These are phyloP conservation scores for Phytophthora meadii DNA, from an alignment of 352 stramenopile genomes.

Conservation along the genomic window DNA sequence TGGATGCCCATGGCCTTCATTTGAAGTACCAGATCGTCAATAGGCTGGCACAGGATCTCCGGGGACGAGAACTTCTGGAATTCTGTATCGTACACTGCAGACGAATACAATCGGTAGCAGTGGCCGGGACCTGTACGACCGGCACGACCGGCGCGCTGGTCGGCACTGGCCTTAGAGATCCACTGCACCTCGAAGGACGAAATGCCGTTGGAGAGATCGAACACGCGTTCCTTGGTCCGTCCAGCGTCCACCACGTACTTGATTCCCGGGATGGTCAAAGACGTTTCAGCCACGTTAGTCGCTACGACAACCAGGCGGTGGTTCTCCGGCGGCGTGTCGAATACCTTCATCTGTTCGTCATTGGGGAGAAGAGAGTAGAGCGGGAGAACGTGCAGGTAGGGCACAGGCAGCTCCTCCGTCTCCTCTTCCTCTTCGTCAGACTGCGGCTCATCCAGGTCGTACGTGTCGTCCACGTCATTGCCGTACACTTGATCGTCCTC, in stretches of 20 bases:
- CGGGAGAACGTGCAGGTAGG: slow-evolving; percentile 93
- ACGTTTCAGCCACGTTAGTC: slow-evolving; percentile 99
- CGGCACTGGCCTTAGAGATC: slow-evolving; percentile 87
- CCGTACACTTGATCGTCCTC: slow-evolving; percentile 74
- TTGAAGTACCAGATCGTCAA: slow-evolving; percentile 96
- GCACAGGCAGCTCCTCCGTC: slow-evolving; percentile 69
- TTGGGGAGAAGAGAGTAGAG: slow-evolving; percentile 97
- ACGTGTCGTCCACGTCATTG: slow-evolving; percentile 53
- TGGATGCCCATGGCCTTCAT: slow-evolving; percentile 99
- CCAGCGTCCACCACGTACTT: slow-evolving; percentile 98
- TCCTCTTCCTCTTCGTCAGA: slow-evolving; percentile 72
- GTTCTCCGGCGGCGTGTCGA: slow-evolving; percentile 87
- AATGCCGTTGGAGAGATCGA: slow-evolving; percentile 91
- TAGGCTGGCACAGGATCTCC: slow-evolving; percentile 91
- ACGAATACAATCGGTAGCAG: slow-evolving; percentile 98
- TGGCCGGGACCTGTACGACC: slow-evolving; percentile 96
- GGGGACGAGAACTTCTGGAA: slow-evolving; percentile 92
- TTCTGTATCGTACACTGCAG: slow-evolving; percentile 95
- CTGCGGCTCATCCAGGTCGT: slow-evolving; percentile 46
- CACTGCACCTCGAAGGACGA: slow-evolving; percentile 95
- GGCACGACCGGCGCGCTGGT: slow-evolving; percentile 94
- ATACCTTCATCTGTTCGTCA: slow-evolving; percentile 95
- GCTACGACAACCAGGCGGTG: slow-evolving; percentile 96
- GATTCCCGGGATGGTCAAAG: slow-evolving; percentile 94
- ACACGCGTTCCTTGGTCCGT: slow-evolving; percentile 96